Conservation (phyloP, 225 moss, liverwort and hornwort genomes). For the Pseudoscleropodium purum region DNA sequence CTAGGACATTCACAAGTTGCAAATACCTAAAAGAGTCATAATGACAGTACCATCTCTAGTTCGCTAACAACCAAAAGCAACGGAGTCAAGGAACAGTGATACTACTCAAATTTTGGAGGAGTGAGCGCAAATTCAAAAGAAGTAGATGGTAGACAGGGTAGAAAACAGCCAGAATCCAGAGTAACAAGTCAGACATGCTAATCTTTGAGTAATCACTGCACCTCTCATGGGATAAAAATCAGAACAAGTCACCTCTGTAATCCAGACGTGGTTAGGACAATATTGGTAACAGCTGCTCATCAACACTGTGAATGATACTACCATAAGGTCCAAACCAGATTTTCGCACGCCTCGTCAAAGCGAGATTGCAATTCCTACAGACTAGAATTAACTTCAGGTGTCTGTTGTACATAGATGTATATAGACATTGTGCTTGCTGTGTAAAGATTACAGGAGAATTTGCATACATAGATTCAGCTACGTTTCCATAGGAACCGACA, state of each 20-base stretch:
- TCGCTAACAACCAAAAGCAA: neutral
- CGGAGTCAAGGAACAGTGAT: neutral
- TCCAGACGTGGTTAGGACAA: neutral
- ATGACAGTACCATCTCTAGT: neutral
- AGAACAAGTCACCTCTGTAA: neutral
- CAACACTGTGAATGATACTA: neutral
- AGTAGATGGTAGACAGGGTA: neutral
- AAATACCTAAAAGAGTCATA: neutral
- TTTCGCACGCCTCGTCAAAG: neutral
- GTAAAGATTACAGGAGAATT: neutral
- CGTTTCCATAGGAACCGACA: neutral
- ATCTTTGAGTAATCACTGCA: neutral
- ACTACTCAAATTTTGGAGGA: neutral
- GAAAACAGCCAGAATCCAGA: neutral
- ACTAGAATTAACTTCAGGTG: neutral
- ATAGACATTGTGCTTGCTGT: neutral
- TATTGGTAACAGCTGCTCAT: neutral
- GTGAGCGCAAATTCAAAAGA: neutral
- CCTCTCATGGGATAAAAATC: neutral
- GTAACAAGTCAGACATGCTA: neutral
- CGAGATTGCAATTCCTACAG: neutral
- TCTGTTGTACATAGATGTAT: neutral
- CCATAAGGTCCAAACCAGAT: neutral
- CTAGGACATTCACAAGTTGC: neutral
- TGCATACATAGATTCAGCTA: slow-evolving; percentile 11